phyloP scores from a whole-genome alignment of 257 asterid genomes.

The Solanum infundibuliforme region DNA sequence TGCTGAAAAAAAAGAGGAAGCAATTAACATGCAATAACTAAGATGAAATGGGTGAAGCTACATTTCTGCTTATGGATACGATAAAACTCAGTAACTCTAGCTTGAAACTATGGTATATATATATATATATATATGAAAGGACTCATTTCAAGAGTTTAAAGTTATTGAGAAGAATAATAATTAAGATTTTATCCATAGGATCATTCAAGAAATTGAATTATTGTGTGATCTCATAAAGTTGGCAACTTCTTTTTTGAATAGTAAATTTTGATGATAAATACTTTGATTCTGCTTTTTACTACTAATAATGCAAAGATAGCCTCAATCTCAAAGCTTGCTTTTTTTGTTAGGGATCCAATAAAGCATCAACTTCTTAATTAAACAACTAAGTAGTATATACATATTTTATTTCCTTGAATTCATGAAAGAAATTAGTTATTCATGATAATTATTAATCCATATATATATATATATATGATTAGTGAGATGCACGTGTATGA shows the following conservation, averaged over 20 bases:
- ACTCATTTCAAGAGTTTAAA: neutral
- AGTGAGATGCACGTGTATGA: conserved; percentile 22
- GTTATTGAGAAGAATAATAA: no score
- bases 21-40: neutral
- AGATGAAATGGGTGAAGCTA: neutral
- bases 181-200: neutral
- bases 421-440: conserved; percentile 11
- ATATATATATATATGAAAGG: neutral
- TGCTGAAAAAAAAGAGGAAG: neutral
- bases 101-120: neutral
- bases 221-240: neutral
- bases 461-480: neutral
- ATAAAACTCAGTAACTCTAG: neutral
- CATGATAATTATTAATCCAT: conserved; percentile 13
- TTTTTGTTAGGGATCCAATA: conserved; percentile 52
- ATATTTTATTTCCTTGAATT: neutral
- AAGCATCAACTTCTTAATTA: conserved; percentile 18
- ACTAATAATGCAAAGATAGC: neutral
- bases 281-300: neutral
- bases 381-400: neutral
- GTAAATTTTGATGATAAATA: neutral
- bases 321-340: conserved; percentile 1
- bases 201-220: neutral
- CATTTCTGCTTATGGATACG: neutral
- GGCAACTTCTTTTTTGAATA: neutral